Evolutionary conservation across 2,329 filamentous ascomycete species (phyloP).

Genomic region (Cercospora sp.): DNA sequence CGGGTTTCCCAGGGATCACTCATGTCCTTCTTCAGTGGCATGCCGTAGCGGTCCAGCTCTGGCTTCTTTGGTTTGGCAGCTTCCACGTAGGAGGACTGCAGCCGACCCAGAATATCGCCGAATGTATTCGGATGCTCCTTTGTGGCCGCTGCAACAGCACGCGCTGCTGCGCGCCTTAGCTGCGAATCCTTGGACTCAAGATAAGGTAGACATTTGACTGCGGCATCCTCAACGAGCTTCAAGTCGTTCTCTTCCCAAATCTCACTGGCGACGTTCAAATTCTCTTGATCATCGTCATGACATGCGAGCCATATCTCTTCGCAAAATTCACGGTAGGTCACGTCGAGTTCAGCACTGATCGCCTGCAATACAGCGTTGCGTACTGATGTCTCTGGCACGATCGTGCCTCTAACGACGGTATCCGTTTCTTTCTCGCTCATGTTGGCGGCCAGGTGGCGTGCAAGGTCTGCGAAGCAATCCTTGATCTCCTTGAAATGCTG

Average conservation of each 20-base stretch:
- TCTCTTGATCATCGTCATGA: conserved; percentile 88
- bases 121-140: conserved; percentile 61
- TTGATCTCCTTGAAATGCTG: conserved; percentile 95
- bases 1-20: conserved; percentile 88
- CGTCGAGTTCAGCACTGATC: conserved; percentile 86
- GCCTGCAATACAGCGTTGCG: conserved; percentile 83
- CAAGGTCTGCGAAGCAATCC: conserved; percentile 85
- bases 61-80: conserved; percentile 80
- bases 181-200: conserved; percentile 77
- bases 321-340: conserved; percentile 82
- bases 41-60: conserved; percentile 87
- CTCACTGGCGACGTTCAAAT: conserved; percentile 75
- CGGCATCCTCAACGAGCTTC: conserved; percentile 64
- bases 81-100: conserved; percentile 72
- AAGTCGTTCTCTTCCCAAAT: conserved; percentile 97
- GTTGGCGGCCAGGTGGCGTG: conserved; percentile 79
- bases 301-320: conserved; percentile 92
- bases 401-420: conserved; percentile 73
- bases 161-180: conserved; percentile 78
- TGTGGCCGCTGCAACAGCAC: conserved; percentile 75
- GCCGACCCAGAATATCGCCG: conserved; percentile 59
- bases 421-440: conserved; percentile 71
- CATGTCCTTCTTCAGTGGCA: conserved; percentile 85
- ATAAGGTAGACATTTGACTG: conserved; percentile 67
- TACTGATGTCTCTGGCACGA: conserved; percentile 76